phyloP scores from a whole-genome alignment of 2,329 filamentous ascomycete genomes.

The Fusarium fujikuroi region DNA sequence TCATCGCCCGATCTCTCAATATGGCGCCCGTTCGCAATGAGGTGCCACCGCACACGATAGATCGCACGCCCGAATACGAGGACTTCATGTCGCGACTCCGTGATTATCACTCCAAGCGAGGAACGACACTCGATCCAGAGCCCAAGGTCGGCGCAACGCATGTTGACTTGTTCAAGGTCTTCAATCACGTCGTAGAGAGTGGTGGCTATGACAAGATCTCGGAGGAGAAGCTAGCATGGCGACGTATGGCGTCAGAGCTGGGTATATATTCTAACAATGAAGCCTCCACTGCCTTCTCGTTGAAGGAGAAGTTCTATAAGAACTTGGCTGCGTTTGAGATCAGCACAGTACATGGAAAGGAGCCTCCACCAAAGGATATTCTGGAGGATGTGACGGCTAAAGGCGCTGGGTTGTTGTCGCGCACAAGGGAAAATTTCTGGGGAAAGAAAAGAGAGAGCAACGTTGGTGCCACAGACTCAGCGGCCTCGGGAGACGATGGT shows the following conservation, averaged over 20 bases:
- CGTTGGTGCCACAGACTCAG: slow-evolving; percentile 66
- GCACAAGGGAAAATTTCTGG: slow-evolving; percentile 81
- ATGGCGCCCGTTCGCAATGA: slow-evolving; percentile 53
- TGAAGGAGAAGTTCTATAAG: slow-evolving; percentile 92
- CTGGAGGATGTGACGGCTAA: slow-evolving; percentile 89
- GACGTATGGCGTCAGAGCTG: slow-evolving; percentile 80
- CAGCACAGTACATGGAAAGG: slow-evolving; percentile 77
- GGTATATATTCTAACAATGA: slow-evolving; percentile 79
- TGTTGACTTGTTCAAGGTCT: slow-evolving; percentile 82
- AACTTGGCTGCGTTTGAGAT: slow-evolving; percentile 91
- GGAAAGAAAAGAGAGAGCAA: slow-evolving; percentile 58
- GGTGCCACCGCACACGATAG: slow-evolving; percentile 59
- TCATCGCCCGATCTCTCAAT: slow-evolving; percentile 12
- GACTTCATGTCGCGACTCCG: slow-evolving; percentile 80
- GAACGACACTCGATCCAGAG: slow-evolving; percentile 81
- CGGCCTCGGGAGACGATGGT: slow-evolving; percentile 69
- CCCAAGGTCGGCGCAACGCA: slow-evolving; percentile 82
- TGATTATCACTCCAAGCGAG: slow-evolving; percentile 81
- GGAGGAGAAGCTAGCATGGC: slow-evolving; percentile 87
- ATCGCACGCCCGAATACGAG: slow-evolving; percentile 76
- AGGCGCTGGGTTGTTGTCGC: slow-evolving; percentile 79
- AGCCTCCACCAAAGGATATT: slow-evolving; percentile 88
- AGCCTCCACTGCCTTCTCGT: slow-evolving; percentile 83
- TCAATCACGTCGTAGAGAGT: slow-evolving; percentile 77
- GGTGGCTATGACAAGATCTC: slow-evolving; percentile 90